A percentile compares a stretch with the other conserved stretches of the same genome.
phyloP scores from a whole-genome alignment of 78 protist species.

The Dictyostelium citrinum region DNA sequence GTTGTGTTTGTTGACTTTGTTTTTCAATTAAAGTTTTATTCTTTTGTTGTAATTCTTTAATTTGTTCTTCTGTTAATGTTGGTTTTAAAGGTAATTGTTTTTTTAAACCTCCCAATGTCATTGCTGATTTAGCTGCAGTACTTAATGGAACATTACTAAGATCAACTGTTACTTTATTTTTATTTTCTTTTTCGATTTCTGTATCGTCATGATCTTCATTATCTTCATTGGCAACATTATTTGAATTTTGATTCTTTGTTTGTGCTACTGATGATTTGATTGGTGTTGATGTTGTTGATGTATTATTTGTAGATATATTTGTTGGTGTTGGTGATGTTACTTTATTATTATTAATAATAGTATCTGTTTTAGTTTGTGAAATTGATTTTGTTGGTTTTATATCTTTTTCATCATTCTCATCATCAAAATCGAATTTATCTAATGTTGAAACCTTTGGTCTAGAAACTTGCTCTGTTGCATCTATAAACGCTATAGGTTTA shows the following conservation, averaged over 20 bases:
- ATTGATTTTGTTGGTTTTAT: not conserved
- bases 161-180: conserved; percentile 2
- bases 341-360: not conserved
- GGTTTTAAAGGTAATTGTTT: conserved; percentile 11
- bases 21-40: not conserved
- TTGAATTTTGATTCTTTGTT: not conserved
- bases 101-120: conserved; percentile 52
- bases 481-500: conserved; percentile 14
- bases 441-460: not conserved
- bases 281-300: not conserved
- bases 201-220: not conserved
- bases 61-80: conserved; percentile 6
- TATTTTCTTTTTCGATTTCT: not conserved
- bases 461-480: not conserved
- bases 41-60: conserved; percentile 6
- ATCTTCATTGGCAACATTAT: no score
- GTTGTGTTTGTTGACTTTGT: not conserved
- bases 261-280: not conserved
- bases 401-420: not conserved
- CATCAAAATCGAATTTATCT: not conserved
- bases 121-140: conserved; percentile 50
- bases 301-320: no score
- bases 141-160: conserved; percentile 51
- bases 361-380: not conserved
- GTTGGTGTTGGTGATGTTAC: not conserved